Evolutionary conservation across 441 rosid genomes (phyloP).

Genomic region (Adansonia rubrostipa): DNA sequence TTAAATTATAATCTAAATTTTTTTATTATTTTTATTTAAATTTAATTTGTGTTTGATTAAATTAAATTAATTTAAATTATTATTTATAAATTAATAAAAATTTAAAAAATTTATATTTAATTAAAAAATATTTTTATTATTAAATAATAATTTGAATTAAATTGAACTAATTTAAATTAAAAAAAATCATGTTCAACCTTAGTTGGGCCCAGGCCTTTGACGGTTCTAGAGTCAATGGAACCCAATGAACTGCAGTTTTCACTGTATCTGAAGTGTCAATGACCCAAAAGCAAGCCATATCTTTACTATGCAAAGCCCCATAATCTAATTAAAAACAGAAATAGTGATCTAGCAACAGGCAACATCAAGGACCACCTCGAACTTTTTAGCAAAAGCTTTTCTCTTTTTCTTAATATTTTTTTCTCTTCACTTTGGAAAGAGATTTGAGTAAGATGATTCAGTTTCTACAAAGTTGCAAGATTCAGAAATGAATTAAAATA

Average conservation of each 20-base stretch:
- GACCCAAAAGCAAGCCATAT: neutral
- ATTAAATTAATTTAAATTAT: too few species aligned
- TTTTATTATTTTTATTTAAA: too few species aligned
- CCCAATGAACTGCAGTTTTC: constrained; percentile 6
- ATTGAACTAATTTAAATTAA: too few species aligned
- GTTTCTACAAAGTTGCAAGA: neutral
- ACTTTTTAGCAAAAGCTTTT: neutral
- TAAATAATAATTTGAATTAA: too few species aligned
- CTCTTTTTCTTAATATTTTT: neutral
- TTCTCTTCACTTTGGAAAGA: neutral
- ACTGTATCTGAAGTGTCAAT: neutral
- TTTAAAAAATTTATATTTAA: too few species aligned
- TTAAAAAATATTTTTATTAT: too few species aligned
- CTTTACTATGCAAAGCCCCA: neutral
- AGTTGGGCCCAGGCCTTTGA: too few species aligned
- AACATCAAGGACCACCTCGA: neutral
- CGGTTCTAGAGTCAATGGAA: neutral
- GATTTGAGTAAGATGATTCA: neutral
- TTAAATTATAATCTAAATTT: too few species aligned
- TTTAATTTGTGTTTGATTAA: too few species aligned
- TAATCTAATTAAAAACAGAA: neutral
- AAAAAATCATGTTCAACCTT: too few species aligned
- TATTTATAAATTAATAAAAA: too few species aligned
- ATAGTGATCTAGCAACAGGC: neutral
- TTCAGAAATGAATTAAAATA: too few species aligned